A percentile compares a stretch with the other conserved stretches of the same genome.
Conservation (phyloP, 306 rosid species). For the Coriaria nepalensis region DNA sequence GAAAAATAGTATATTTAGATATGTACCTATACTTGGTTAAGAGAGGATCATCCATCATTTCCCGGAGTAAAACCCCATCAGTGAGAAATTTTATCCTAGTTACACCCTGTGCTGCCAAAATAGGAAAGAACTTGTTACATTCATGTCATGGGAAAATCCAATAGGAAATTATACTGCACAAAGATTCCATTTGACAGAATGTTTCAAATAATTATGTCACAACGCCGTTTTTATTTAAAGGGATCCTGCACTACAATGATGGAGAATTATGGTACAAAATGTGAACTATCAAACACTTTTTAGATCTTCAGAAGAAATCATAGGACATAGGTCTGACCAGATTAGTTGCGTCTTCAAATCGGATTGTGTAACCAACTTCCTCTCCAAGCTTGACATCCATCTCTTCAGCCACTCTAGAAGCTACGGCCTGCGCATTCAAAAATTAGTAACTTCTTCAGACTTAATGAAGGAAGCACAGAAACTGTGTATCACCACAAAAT, state of each 20-base stretch:
- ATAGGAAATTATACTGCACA: too few species aligned
- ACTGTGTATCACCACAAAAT: too few species aligned
- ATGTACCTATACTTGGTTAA: slow-evolving; percentile 84
- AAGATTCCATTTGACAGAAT: too few species aligned
- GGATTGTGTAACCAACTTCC: slow-evolving; percentile 86
- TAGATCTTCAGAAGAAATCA: not conserved
- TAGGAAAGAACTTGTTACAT: slow-evolving; percentile 18
- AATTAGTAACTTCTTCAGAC: not conserved
- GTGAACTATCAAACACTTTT: not conserved
- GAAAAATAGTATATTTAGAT: not conserved
- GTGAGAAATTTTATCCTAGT: slow-evolving; percentile 78
- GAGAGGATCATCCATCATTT: slow-evolving; percentile 98
- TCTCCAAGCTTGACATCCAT: slow-evolving; percentile 88
- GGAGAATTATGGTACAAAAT: not conserved
- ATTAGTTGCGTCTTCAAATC: slow-evolving; percentile 81
- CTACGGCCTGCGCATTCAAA: slow-evolving; percentile 43
- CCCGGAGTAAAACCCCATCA: slow-evolving; percentile 80
- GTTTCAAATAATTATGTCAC: too few species aligned
- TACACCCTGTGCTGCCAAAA: slow-evolving; percentile 68
- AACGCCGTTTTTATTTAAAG: too few species aligned
- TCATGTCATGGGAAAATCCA: slow-evolving; percentile 1
- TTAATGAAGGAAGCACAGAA: not conserved
- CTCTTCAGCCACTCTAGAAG: slow-evolving; percentile 86
- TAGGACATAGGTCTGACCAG: slow-evolving; percentile 28
- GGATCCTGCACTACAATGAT: too few species aligned